Conservation (phyloP, 108 stramenopile species). For the Cyclotella baltica region DNA sequence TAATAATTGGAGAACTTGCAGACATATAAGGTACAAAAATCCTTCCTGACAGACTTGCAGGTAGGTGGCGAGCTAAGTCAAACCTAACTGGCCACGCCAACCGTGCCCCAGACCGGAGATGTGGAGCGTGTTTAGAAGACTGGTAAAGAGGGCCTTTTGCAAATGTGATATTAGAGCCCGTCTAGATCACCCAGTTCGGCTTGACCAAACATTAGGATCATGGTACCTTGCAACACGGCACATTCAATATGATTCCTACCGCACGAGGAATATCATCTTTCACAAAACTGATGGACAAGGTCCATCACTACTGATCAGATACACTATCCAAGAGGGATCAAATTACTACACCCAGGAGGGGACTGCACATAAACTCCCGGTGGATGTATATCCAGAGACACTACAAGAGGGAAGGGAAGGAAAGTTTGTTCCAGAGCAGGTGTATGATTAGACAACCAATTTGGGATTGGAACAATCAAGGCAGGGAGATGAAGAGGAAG, state of each 20-base stretch:
- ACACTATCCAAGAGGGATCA: neutral
- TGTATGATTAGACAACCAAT: neutral
- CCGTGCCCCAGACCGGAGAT: too few species aligned
- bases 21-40: too few species aligned
- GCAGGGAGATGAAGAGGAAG: neutral
- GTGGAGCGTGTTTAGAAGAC: too few species aligned
- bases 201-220: too few species aligned
- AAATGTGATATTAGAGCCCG: too few species aligned
- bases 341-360: neutral
- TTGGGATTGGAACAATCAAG: neutral
- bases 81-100: too few species aligned
- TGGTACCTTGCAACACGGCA: neutral
- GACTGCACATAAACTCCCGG: neutral
- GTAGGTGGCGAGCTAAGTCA: too few species aligned
- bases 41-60: too few species aligned
- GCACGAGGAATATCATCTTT: neutral
- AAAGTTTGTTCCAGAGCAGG: neutral
- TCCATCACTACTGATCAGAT: neutral
- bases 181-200: too few species aligned
- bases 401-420: neutral
- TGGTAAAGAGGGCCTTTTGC: too few species aligned
- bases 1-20: too few species aligned
- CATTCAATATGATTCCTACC: neutral
- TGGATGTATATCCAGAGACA: neutral
- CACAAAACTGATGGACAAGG: neutral